These are phyloP conservation scores for Colletotrichum shisoi DNA, from an alignment of 2,329 filamentous ascomycete genomes.

Conservation along the genomic window DNA sequence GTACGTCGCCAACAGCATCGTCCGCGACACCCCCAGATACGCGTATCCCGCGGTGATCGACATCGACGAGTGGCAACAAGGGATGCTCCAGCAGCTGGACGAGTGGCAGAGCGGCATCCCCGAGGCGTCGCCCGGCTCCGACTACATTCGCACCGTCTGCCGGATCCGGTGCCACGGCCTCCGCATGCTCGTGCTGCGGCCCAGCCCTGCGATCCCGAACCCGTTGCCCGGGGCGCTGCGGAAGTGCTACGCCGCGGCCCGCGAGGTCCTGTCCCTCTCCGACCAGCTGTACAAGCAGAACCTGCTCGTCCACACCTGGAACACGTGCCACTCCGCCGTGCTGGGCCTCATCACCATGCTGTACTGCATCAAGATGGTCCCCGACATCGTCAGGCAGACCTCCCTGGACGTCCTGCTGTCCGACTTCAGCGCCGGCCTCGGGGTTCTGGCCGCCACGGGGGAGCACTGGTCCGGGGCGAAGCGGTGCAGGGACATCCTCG, in stretches of 20 bases:
- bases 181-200: constrained; percentile 59
- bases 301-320: constrained; percentile 57
- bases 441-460: constrained; percentile 59
- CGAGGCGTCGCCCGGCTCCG: constrained; percentile 11
- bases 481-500: constrained; percentile 54
- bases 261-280: constrained; percentile 52
- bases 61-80: constrained; percentile 56
- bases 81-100: constrained; percentile 52
- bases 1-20: constrained; percentile 62
- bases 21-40: constrained; percentile 56
- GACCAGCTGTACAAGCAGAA: constrained; percentile 56
- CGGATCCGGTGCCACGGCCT: constrained; percentile 58
- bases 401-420: constrained; percentile 47
- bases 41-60: constrained; percentile 58
- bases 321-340: constrained; percentile 58
- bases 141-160: constrained; percentile 49
- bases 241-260: constrained; percentile 55
- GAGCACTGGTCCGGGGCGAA: constrained; percentile 63
- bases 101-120: constrained; percentile 47
- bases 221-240: constrained; percentile 53
- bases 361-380: constrained; percentile 59
- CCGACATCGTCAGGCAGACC: constrained; percentile 50
- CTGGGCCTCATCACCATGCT: constrained; percentile 59
- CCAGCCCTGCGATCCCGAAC: constrained; percentile 60
- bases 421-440: constrained; percentile 54